These are phyloP conservation scores for Sarocladiaceae sp. DNA, from an alignment of 2,329 filamentous ascomycete species.

Conservation along the genomic window DNA sequence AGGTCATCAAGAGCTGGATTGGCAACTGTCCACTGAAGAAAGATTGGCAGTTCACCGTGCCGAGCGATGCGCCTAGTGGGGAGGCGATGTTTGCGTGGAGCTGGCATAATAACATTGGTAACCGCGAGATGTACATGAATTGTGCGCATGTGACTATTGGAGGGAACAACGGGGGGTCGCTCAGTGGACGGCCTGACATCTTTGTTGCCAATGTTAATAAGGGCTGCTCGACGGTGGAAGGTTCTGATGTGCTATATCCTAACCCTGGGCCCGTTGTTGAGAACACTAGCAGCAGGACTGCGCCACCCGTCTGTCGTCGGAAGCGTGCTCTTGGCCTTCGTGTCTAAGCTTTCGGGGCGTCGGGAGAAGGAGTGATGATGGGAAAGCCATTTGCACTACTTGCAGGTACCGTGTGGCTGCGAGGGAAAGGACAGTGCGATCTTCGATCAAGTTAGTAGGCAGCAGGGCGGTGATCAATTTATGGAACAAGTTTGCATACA, in stretches of 20 bases:
- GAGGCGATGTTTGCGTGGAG: constrained; percentile 71
- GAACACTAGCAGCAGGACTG: too few relatives aligned
- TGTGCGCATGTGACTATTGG: constrained; percentile 67
- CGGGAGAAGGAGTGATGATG: too few relatives aligned
- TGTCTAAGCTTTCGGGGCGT: too few relatives aligned
- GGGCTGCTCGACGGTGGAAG: constrained; percentile 54
- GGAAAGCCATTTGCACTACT: too few relatives aligned
- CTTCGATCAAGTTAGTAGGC: too few relatives aligned
- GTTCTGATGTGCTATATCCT: constrained; percentile 59
- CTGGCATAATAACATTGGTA: constrained; percentile 73
- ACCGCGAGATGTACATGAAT: constrained; percentile 86
- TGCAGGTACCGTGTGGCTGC: too few relatives aligned
- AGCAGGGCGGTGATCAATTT: too few relatives aligned
- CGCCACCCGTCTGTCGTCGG: too few relatives aligned
- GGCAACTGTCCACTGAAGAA: constrained; percentile 46
- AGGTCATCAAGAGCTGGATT: constrained; percentile 58
- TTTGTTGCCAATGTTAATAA: constrained; percentile 67
- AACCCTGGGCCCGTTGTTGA: constrained; percentile 55
- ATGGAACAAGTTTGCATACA: too few relatives aligned
- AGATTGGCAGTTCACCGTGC: constrained; percentile 63
- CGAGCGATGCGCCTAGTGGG: constrained; percentile 54
- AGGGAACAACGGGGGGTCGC: constrained; percentile 30
- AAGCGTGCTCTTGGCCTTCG: too few relatives aligned
- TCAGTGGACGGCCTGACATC: constrained; percentile 58
- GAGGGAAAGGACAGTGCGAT: too few relatives aligned